phyloP scores from a whole-genome alignment of 169 alveolate species.

The Cryptosporidium bovis region DNA sequence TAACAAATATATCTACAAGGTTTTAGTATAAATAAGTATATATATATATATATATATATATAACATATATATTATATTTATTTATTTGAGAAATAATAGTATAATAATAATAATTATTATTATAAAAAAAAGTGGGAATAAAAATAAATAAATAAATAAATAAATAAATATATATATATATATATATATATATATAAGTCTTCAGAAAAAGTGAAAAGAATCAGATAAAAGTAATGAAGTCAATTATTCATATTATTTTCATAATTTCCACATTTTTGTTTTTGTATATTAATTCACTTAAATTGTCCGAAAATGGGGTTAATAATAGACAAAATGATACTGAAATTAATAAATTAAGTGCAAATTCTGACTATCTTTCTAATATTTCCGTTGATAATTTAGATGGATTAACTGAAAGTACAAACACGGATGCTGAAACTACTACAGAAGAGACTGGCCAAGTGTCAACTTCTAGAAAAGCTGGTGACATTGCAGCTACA shows the following conservation, averaged over 20 bases:
- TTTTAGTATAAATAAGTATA: neutral
- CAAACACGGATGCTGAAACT: neutral
- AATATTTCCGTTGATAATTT: neutral
- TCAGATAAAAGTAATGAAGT: conserved; percentile 11
- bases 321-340: neutral
- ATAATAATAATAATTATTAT: no score
- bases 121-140: no score
- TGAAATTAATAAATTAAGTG: neutral
- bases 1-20: neutral
- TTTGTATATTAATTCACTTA: neutral
- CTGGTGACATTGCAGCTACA: no score
- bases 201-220: neutral
- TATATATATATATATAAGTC: no score
- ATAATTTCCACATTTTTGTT: conserved; percentile 1
- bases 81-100: no score
- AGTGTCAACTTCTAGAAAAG: no score
- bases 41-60: conserved; percentile 13
- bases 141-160: no score
- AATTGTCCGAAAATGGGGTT: neutral
- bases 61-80: no score
- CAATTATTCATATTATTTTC: conserved; percentile 32
- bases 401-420: neutral
- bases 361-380: no score
- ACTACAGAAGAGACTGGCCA: neutral
- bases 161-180: no score